Percentiles rank a stretch among this genome's conserved stretches.
These are phyloP conservation scores for Rhizomucor pusillus DNA, from an alignment of 371 early-diverging fungal species.

Conservation along the genomic window DNA sequence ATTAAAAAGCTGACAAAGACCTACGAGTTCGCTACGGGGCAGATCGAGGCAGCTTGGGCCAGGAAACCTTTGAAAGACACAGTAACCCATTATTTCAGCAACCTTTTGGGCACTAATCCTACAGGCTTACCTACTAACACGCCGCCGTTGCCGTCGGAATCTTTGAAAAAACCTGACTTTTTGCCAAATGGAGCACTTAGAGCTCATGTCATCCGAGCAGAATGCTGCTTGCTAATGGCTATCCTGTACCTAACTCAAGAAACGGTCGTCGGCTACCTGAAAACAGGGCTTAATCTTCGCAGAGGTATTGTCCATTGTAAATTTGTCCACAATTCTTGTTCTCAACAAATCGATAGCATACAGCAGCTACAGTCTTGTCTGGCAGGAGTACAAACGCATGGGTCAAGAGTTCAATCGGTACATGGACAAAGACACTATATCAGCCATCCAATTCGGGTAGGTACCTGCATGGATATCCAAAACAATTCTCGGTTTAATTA, in stretches of 20 bases:
- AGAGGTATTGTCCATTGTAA: conserved; percentile 40
- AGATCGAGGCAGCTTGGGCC: conserved; percentile 44
- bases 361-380: conserved; percentile 43
- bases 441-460: conserved; percentile 47
- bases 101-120: conserved; percentile 31
- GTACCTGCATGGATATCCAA: too few relatives aligned
- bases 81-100: conserved; percentile 34
- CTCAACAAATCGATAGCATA: conserved; percentile 22
- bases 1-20: conserved; percentile 44
- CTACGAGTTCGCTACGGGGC: conserved; percentile 45
- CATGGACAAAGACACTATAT: conserved; percentile 48
- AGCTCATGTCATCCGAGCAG: conserved; percentile 59
- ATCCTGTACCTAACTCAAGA: conserved; percentile 60
- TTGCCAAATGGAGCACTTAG: conserved; percentile 56
- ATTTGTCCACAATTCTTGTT: not conserved
- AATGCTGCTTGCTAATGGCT: conserved; percentile 53
- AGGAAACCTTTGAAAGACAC: conserved; percentile 43
- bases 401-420: conserved; percentile 42
- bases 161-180: conserved; percentile 24
- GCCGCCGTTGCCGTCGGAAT: conserved; percentile 21
- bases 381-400: conserved; percentile 53
- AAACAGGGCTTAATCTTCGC: conserved; percentile 59
- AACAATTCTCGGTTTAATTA: too few relatives aligned
- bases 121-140: conserved; percentile 38
- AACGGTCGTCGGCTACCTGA: conserved; percentile 52